Evolutionary conservation across 1,139 yeast genomes (phyloP).

Genomic region (Candida neerlandica): DNA sequence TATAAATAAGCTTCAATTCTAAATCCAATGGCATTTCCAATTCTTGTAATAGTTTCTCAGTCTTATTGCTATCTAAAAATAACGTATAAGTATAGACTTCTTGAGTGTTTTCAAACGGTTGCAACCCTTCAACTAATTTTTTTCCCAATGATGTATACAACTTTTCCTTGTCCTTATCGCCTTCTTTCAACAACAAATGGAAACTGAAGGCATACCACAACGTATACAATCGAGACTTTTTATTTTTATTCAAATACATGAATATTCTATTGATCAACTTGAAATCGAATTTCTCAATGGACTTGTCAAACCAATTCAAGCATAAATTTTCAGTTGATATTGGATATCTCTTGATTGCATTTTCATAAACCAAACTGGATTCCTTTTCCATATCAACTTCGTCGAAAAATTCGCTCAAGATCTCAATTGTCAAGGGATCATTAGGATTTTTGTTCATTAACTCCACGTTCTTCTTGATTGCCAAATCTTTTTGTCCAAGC

Average conservation of each 20-base stretch:
- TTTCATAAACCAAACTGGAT: slow-evolving; percentile 53
- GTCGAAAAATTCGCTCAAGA: slow-evolving; percentile 44
- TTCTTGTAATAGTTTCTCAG: slow-evolving; percentile 30
- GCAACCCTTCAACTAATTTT: slow-evolving; percentile 48
- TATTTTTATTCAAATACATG: slow-evolving; percentile 39
- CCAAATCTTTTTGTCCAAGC: slow-evolving; percentile 47
- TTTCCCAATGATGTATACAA: slow-evolving; percentile 60
- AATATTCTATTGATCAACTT: slow-evolving; percentile 50
- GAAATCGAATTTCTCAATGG: slow-evolving; percentile 39
- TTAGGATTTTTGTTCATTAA: slow-evolving; percentile 52
- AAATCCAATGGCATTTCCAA: slow-evolving; percentile 48
- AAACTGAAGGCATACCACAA: slow-evolving; percentile 53
- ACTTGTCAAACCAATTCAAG: slow-evolving; percentile 50
- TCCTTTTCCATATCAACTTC: slow-evolving; percentile 37
- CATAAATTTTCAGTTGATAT: slow-evolving; percentile 38
- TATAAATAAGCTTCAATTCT: slow-evolving; percentile 56
- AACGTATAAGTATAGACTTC: slow-evolving; percentile 59
- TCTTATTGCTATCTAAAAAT: slow-evolving; percentile 40
- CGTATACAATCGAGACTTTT: slow-evolving; percentile 34
- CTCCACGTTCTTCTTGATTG: slow-evolving; percentile 43
- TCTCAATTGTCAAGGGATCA: slow-evolving; percentile 54
- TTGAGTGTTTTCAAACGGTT: slow-evolving; percentile 53
- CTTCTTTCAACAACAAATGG: slow-evolving; percentile 29
- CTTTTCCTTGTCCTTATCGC: slow-evolving; percentile 25
- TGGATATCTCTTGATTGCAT: slow-evolving; percentile 58